Percentiles rank a stretch among this genome's conserved stretches.
Conservation (phyloP, 345 rosid genomes). For the Gossypium arboreum region DNA sequence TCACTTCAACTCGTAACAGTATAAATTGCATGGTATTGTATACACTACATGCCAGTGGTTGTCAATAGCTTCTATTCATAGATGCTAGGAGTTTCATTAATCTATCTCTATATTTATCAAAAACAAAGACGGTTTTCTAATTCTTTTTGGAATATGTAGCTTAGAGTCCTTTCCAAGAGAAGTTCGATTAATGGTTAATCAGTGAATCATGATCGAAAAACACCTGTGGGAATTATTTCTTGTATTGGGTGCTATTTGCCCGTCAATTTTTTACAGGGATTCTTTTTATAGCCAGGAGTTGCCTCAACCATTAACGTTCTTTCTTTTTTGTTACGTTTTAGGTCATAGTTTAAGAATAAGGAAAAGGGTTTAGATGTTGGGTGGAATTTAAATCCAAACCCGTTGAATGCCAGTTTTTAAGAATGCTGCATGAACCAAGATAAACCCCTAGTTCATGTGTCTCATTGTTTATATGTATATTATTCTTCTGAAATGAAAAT, state of each 20-base stretch:
- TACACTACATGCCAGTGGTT: neutral
- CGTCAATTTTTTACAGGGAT: neutral
- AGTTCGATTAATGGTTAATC: neutral
- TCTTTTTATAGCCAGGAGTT: neutral
- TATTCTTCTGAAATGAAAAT: neutral
- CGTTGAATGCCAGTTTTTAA: neutral
- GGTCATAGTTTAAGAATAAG: neutral
- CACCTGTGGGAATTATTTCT: neutral
- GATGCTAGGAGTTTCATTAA: conserved; percentile 3
- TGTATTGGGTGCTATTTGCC: neutral
- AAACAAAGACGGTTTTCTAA: conserved; percentile 14
- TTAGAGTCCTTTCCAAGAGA: conserved; percentile 7
- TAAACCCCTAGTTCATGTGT: neutral
- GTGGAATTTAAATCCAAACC: neutral
- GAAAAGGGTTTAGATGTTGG: neutral
- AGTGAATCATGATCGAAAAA: neutral
- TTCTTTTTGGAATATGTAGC: conserved; percentile 22
- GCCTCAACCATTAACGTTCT: neutral
- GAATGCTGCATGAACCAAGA: neutral
- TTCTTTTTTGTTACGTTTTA: neutral
- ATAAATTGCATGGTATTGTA: neutral
- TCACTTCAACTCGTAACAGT: neutral
- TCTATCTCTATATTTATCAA: neutral
- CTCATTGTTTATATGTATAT: neutral
- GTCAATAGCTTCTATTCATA: neutral